These are phyloP conservation scores for Xanthoconium stramineum DNA, from an alignment of 768 basidiomycete species.

Conservation along the genomic window DNA sequence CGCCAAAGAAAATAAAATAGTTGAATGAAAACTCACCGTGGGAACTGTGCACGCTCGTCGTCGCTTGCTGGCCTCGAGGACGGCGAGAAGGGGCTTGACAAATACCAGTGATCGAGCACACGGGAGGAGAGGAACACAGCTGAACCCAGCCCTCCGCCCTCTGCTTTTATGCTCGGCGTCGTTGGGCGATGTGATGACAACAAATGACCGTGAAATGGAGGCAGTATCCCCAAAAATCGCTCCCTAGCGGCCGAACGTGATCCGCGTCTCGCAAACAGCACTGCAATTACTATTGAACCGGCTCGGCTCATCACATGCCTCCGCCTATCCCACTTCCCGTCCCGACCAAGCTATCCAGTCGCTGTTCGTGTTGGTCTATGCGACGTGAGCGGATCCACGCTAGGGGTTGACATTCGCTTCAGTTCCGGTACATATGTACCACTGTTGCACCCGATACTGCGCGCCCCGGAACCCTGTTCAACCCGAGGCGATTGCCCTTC, in stretches of 20 bases:
- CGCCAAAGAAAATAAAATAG: slow-evolving; percentile 29
- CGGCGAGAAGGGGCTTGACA: slow-evolving; percentile 25
- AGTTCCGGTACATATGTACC: background rate
- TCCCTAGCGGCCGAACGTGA: background rate
- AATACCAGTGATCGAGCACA: slow-evolving; percentile 22
- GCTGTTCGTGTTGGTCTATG: slow-evolving; percentile 2
- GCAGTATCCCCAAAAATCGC: slow-evolving; percentile 9
- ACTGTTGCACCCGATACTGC: background rate
- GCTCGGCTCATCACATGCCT: slow-evolving; percentile 16
- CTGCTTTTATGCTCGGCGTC: slow-evolving; percentile 19
- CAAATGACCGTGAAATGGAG: slow-evolving; percentile 5
- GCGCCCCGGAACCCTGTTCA: background rate
- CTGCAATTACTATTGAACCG: slow-evolving; percentile 13
- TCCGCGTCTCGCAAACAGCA: background rate
- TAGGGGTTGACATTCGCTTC: background rate
- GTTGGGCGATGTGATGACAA: slow-evolving; percentile 19
- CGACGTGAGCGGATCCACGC: slow-evolving; percentile 26
- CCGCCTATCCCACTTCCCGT: background rate
- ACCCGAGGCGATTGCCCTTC: slow-evolving; percentile 1
- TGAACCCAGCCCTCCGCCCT: slow-evolving; percentile 1
- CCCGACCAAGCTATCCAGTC: background rate
- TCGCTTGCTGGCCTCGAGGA: slow-evolving; percentile 35
- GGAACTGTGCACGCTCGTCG: slow-evolving; percentile 22
- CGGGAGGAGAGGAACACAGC: slow-evolving; percentile 11
- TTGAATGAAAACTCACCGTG: slow-evolving; percentile 31